Evolutionary conservation across 163 green algal genomes (phyloP).

Genomic region (Prototheca wickerhamii): DNA sequence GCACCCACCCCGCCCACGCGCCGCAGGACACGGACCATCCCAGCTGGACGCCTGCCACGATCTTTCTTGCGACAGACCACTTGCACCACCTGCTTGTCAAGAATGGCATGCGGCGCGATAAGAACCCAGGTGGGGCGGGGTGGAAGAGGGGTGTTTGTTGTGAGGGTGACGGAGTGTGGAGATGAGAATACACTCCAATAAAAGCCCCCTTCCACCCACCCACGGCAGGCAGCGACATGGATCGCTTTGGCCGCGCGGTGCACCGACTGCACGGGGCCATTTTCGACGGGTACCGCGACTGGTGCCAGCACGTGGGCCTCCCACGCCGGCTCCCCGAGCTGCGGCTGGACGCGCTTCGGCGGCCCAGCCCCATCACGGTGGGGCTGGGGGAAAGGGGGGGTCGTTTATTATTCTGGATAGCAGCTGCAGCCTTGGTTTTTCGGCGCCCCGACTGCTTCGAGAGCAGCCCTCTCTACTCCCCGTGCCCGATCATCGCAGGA

Average conservation of each 20-base stretch:
- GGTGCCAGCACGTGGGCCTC: constrained; percentile 45
- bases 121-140: constrained; percentile 2
- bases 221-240: constrained; percentile 21
- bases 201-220: neutral
- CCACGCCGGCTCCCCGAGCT: constrained; percentile 20
- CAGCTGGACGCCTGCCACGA: constrained; percentile 36
- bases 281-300: constrained; percentile 41
- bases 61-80: constrained; percentile 49
- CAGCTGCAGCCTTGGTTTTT: neutral
- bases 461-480: neutral
- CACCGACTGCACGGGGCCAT: constrained; percentile 42
- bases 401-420: neutral
- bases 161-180: neutral
- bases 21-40: neutral
- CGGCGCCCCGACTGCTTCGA: neutral
- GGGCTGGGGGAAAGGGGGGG: neutral
- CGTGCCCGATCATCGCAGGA: constrained; percentile 10
- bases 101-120: constrained; percentile 38
- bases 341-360: constrained; percentile 6
- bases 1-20: neutral
- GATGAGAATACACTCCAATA: neutral
- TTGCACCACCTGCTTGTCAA: constrained; percentile 41
- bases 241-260: constrained; percentile 34
- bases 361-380: constrained; percentile 5
- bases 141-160: neutral